Conservation (phyloP, 768 basidiomycete genomes). For the Auriculariales sp. region DNA sequence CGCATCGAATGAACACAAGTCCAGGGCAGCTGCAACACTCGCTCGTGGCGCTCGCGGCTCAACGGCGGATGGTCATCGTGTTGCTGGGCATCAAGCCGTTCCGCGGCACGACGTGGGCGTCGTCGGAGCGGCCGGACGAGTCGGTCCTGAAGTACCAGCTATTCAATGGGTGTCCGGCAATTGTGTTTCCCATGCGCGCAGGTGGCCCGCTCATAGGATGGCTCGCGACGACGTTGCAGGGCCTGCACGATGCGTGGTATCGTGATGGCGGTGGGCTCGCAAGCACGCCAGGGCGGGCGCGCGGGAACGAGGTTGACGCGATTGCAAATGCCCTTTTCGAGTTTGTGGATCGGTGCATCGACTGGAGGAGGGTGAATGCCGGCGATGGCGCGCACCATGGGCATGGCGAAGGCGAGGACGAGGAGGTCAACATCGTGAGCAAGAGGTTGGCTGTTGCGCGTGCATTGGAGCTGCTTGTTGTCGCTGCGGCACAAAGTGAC, state of each 20-base stretch:
- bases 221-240: constrained; percentile 43
- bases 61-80: constrained; percentile 39
- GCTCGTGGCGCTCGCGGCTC: too few relatives aligned
- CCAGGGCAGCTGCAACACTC: too few relatives aligned
- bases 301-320: constrained; percentile 29
- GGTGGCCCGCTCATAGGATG: constrained; percentile 49
- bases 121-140: constrained; percentile 44
- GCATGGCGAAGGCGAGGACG: too few relatives aligned
- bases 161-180: constrained; percentile 44
- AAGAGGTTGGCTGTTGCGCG: constrained; percentile 28
- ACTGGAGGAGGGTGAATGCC: constrained; percentile 46
- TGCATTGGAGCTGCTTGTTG: constrained; percentile 36
- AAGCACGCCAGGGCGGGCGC: constrained; percentile 17
- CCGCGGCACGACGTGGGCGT: constrained; percentile 36
- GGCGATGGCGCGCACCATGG: too few relatives aligned
- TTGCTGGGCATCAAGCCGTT: constrained; percentile 48
- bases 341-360: constrained; percentile 44
- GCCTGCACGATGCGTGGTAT: too few relatives aligned
- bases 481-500: constrained; percentile 39
- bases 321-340: constrained; percentile 42
- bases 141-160: constrained; percentile 50
- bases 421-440: too few relatives aligned
- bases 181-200: constrained; percentile 42
- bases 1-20: too few relatives aligned
- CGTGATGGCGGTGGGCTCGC: too few relatives aligned